These are phyloP conservation scores for Saccharum officinarum DNA, from an alignment of 176 grass and related monocot species.

Conservation along the genomic window DNA sequence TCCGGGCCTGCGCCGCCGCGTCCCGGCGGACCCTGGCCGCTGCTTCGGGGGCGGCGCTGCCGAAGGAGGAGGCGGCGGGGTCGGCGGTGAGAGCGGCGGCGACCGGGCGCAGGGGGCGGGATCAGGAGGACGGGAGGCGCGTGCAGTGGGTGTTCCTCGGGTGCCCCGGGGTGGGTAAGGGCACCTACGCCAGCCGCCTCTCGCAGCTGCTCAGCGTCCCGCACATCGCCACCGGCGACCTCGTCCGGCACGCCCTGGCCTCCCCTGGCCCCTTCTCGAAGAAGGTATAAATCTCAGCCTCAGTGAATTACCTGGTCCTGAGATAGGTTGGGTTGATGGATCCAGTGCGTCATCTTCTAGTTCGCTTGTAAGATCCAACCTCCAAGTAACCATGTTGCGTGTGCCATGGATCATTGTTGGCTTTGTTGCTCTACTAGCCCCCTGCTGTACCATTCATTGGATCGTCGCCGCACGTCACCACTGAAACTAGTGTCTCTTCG, in stretches of 20 bases:
- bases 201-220: conserved; percentile 74
- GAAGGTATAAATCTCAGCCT: conserved; percentile 39
- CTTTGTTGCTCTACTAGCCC: neutral
- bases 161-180: conserved; percentile 93
- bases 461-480: neutral
- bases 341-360: neutral
- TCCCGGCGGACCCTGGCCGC: conserved; percentile 32
- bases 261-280: conserved; percentile 47
- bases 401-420: neutral
- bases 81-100: conserved; percentile 15
- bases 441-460: neutral
- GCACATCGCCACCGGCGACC: conserved; percentile 98
- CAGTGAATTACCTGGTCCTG: neutral
- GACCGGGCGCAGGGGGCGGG: conserved; percentile 10
- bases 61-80: conserved; percentile 17
- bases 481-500: neutral
- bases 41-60: neutral
- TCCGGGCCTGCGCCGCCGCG: conserved; percentile 26
- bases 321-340: neutral
- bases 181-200: conserved; percentile 95
- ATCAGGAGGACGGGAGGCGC: conserved; percentile 42
- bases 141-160: conserved; percentile 98
- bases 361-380: neutral
- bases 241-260: conserved; percentile 79
- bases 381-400: neutral